Evolutionary conservation across 2,329 filamentous ascomycete genomes (phyloP).

Genomic region (Colletotrichum scovillei): DNA sequence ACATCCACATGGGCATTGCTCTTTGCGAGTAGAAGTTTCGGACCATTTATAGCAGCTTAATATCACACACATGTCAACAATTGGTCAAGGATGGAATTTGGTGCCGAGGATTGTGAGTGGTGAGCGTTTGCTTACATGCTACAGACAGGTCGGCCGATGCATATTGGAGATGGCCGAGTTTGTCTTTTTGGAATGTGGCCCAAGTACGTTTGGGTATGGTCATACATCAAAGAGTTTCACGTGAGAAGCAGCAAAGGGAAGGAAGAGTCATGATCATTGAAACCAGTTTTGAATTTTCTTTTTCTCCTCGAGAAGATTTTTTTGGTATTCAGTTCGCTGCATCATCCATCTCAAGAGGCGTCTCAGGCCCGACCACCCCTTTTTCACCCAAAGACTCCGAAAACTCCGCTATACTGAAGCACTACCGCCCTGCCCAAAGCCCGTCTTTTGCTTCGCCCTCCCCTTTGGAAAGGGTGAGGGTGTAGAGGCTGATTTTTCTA

Average conservation of each 20-base stretch:
- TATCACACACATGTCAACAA: not conserved
- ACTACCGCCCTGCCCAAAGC: constrained; percentile 23
- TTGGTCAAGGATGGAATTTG: not conserved
- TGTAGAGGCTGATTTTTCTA: not conserved
- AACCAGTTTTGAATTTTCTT: not conserved
- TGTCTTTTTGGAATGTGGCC: no score
- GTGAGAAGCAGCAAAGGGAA: not conserved
- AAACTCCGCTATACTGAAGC: constrained; percentile 32
- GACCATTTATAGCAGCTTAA: not conserved
- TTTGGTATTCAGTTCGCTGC: constrained; percentile 33
- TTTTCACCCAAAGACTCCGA: constrained; percentile 21
- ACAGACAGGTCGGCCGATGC: no score
- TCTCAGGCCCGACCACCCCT: not conserved
- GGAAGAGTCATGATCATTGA: not conserved
- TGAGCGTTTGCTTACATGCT: no score
- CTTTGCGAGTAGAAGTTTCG: not conserved
- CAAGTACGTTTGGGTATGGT: no score
- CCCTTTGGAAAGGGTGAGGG: constrained; percentile 1
- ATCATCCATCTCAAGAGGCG: constrained; percentile 20
- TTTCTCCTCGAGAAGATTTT: not conserved
- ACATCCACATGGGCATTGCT: not conserved
- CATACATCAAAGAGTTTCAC: not conserved
- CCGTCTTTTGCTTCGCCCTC: constrained; percentile 6
- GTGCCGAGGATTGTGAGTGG: not conserved
- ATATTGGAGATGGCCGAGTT: no score